Conservation (phyloP, 75 land plant species). For the Cryptomeria japonica region DNA sequence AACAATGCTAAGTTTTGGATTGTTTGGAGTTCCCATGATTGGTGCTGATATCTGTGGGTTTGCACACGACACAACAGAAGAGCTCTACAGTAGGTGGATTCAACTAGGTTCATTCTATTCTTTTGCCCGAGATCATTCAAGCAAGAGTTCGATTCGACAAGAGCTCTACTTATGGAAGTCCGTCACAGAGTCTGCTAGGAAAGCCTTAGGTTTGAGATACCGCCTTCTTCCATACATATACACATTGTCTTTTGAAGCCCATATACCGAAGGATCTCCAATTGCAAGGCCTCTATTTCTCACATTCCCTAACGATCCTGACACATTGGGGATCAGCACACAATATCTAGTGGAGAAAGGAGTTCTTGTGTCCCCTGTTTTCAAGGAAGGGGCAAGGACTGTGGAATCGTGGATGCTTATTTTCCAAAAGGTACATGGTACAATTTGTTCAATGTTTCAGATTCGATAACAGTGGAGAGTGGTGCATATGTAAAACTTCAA, state of each 20-base stretch:
- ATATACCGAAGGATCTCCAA: slow-evolving; percentile 65
- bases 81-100: slow-evolving; percentile 85
- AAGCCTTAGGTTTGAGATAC: slow-evolving; percentile 75
- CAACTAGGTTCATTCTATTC: slow-evolving; percentile 61
- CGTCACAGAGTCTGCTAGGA: slow-evolving; percentile 70
- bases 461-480: slow-evolving; percentile 14
- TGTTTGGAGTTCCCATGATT: slow-evolving; percentile 83
- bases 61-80: slow-evolving; percentile 58
- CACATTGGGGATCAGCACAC: slow-evolving; percentile 53
- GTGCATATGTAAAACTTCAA: slow-evolving; percentile 33
- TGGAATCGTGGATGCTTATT: slow-evolving; percentile 71
- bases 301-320: slow-evolving; percentile 63
- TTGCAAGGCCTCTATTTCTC: slow-evolving; percentile 90
- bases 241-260: slow-evolving; percentile 78
- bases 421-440: slow-evolving; percentile 90
- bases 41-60: slow-evolving; percentile 93
- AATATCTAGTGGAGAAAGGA: slow-evolving; percentile 70
- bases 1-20: slow-evolving; percentile 57
- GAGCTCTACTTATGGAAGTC: slow-evolving; percentile 88
- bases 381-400: slow-evolving; percentile 29
- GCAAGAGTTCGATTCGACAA: slow-evolving; percentile 38
- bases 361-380: slow-evolving; percentile 84
- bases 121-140: slow-evolving; percentile 80
- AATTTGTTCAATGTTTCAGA: slow-evolving; percentile 62
- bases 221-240: slow-evolving; percentile 79